Conservation (phyloP, 139 green algal genomes). For the Coelastrella sp. region DNA sequence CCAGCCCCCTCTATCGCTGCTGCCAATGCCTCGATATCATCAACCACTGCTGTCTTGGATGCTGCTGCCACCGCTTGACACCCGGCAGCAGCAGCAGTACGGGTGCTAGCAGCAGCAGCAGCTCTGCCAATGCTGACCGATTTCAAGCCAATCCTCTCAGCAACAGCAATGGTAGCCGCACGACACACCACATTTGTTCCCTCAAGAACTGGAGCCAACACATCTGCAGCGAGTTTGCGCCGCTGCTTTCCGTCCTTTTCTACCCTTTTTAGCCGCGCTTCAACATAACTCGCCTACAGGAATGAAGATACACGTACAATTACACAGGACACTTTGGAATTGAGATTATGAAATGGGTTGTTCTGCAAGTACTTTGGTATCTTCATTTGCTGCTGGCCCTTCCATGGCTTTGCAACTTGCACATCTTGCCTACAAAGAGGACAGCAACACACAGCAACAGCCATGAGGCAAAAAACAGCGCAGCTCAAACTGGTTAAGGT, state of each 20-base stretch:
- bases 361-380: no score
- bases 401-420: no score
- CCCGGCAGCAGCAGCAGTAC: not conserved
- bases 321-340: not conserved
- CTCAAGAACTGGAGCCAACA: not conserved
- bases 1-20: conserved; percentile 10
- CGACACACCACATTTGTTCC: not conserved
- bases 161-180: not conserved
- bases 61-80: not conserved
- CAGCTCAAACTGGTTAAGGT: no score
- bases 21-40: conserved; percentile 27
- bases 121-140: not conserved
- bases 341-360: no score
- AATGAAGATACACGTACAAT: no score
- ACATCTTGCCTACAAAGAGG: no score
- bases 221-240: not conserved
- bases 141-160: not conserved
- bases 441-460: no score
- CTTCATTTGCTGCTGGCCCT: no score
- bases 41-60: not conserved
- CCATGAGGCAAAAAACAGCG: no score
- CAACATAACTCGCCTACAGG: conserved; percentile 11
- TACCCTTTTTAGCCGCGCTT: not conserved
- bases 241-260: not conserved
- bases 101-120: conserved; percentile 20